A percentile compares a stretch with the other conserved stretches of the same genome.
phyloP scores from a whole-genome alignment of 805 yeast genomes.

The Cephaloascus fragrans region DNA sequence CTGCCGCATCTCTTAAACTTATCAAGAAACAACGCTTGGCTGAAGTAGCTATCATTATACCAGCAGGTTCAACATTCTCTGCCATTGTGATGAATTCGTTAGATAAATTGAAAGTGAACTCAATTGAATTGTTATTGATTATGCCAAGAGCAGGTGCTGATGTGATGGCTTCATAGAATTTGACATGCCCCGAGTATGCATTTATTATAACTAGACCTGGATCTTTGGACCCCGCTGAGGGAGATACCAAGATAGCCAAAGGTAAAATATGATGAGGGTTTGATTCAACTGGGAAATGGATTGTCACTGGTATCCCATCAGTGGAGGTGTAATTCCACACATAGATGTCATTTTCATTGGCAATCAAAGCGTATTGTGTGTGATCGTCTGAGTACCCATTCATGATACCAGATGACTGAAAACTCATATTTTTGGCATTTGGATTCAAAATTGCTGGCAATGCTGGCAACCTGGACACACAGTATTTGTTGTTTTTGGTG shows the following conservation, averaged over 20 bases:
- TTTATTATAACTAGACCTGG: constrained; percentile 71
- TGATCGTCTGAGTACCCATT: constrained; percentile 37
- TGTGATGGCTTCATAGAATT: constrained; percentile 67
- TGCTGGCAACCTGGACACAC: constrained; percentile 47
- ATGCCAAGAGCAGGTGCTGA: constrained; percentile 59
- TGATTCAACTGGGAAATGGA: constrained; percentile 34
- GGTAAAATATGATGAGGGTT: constrained; percentile 23
- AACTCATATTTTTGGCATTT: constrained; percentile 2
- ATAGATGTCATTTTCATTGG: constrained; percentile 40
- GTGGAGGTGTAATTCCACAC: constrained; percentile 64
- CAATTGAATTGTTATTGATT: constrained; percentile 28
- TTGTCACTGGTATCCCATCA: constrained; percentile 48
- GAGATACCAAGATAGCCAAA: constrained; percentile 47
- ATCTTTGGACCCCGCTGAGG: constrained; percentile 40
- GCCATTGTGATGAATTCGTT: constrained; percentile 52
- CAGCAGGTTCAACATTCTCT: constrained; percentile 63
- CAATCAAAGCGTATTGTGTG: constrained; percentile 39
- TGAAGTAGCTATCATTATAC: constrained; percentile 62
- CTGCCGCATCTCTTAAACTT: constrained; percentile 56
- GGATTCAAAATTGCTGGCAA: constrained; percentile 33
- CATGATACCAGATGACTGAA: too few species aligned
- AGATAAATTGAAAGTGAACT: constrained; percentile 27
- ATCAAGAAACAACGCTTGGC: constrained; percentile 56
- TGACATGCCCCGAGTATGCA: constrained; percentile 45
- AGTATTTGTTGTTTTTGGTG: constrained; percentile 48